Evolutionary conservation across 345 rosid species (phyloP), one percentile per base, ranked within the genome.

Genomic region (Lagerstroemia speciosa): DNA sequence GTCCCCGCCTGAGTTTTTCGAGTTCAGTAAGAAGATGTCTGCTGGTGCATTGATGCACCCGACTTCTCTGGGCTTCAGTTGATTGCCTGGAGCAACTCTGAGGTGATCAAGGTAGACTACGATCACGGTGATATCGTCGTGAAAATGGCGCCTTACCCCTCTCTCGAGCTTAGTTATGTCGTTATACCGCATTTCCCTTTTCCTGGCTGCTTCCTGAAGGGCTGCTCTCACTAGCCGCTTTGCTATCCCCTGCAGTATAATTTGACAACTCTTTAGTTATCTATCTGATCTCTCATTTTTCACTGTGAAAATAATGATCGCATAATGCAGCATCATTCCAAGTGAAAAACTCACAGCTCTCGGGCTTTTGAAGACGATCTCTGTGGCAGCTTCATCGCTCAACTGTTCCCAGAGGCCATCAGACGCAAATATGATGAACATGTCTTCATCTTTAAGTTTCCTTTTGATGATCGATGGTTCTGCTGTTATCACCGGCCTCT

Each of bases 351-450:
- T 89, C 67, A 93, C 98, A 33, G 80, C 84, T 89, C 96, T 91
- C 5, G 97, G 96, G 79, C 86, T 83, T 69, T 86, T 93, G 52
- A 80, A 78, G 60, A 93, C 98, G 58, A 93, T 91, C 67, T 89
- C 91, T 22, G 91, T 96, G 0, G 94, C 98, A 50, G 82, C 82
- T 85, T 91, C 84, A 73, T 93, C 98, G 31, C 80, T 87, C 77
- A 93, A 82, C 72, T 93, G 98, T 77, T 93, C 98, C 98, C 98
- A 93, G 46, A 93, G 94, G 80, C 98, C 98, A 76, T 93, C 98
- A 26, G 97, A 90, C 79, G 98, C 98, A 85, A 93, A 93, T 75
- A 93, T 91, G 67, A 93, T n/a, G n/a, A n/a, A n/a, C n/a, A n/a
- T n/a, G n/a, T n/a, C n/a, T n/a, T n/a, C n/a, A n/a, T n/a, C n/a